These are phyloP conservation scores for Micromonas commoda DNA, from an alignment of 139 green algal species.

Conservation along the genomic window DNA sequence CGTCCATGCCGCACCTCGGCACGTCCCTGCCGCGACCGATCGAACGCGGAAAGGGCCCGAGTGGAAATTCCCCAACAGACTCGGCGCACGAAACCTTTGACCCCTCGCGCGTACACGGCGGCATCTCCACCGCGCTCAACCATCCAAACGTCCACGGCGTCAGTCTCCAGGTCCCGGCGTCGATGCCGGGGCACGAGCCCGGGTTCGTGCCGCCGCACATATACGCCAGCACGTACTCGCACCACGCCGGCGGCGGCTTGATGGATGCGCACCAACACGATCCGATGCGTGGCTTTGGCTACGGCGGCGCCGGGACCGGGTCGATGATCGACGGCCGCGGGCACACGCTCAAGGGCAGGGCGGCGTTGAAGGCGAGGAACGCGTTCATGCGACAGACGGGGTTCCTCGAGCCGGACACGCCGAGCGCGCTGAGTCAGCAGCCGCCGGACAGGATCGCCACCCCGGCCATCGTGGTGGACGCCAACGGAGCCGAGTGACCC, in stretches of 20 bases:
- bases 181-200: neutral
- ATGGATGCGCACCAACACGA: no score
- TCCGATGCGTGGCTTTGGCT: no score
- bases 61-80: no score
- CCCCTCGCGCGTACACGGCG: no score
- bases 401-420: neutral
- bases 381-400: neutral
- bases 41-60: no score
- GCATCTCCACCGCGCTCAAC: no score
- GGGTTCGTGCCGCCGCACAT: neutral
- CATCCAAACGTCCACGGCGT: no score
- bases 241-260: neutral
- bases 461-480: neutral
- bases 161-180: neutral
- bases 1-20: no score
- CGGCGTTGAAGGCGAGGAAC: neutral
- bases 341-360: neutral
- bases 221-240: neutral
- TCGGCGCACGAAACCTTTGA: no score
- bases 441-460: neutral
- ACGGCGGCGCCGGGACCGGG: no score
- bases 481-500: no score
- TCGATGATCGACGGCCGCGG: neutral
- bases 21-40: no score
- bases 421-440: neutral